Evolutionary conservation across 768 basidiomycete species (phyloP).

Genomic region (Pleurotus sapidus): DNA sequence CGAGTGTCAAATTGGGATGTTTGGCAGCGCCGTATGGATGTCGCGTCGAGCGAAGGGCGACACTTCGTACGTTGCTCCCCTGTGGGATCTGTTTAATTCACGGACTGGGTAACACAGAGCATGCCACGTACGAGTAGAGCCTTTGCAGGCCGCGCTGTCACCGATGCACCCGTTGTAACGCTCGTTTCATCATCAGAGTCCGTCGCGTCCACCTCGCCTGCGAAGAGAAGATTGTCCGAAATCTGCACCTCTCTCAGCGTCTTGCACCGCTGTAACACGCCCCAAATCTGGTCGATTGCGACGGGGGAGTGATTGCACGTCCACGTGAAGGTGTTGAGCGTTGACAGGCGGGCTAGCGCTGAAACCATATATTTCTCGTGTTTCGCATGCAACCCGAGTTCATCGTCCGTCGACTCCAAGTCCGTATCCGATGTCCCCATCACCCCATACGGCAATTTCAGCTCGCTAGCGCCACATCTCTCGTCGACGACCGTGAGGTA

Average conservation of each 20-base stretch:
- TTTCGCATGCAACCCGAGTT: slow-evolving; percentile 53
- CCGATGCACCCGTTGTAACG: slow-evolving; percentile 6
- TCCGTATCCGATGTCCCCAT: slow-evolving; percentile 48
- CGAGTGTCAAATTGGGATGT: slow-evolving; percentile 46
- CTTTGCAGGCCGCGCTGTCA: not conserved
- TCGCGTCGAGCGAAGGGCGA: slow-evolving; percentile 49
- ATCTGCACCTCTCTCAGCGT: slow-evolving; percentile 48
- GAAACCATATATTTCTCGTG: slow-evolving; percentile 52
- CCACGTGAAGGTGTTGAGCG: slow-evolving; percentile 53
- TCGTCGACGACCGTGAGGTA: slow-evolving; percentile 62
- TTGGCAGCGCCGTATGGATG: slow-evolving; percentile 54
- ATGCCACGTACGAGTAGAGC: slow-evolving; percentile 17
- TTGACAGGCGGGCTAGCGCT: slow-evolving; percentile 52
- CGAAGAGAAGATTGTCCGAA: slow-evolving; percentile 53
- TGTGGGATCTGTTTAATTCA: not conserved
- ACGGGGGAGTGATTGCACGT: slow-evolving; percentile 62
- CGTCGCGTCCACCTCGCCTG: slow-evolving; percentile 1
- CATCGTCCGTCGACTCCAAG: slow-evolving; percentile 59
- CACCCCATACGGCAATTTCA: slow-evolving; percentile 37
- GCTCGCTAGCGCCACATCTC: slow-evolving; percentile 25
- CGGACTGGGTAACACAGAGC: slow-evolving; percentile 8
- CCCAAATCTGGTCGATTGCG: slow-evolving; percentile 55
- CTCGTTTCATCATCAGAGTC: slow-evolving; percentile 13
- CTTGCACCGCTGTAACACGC: slow-evolving; percentile 41
- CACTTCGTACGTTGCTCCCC: slow-evolving; percentile 15